Evolutionary conservation across 495 filamentous ascomycete species (phyloP), one percentile per base, ranked within the genome.

Genomic region (Emericellopsis terricola): DNA sequence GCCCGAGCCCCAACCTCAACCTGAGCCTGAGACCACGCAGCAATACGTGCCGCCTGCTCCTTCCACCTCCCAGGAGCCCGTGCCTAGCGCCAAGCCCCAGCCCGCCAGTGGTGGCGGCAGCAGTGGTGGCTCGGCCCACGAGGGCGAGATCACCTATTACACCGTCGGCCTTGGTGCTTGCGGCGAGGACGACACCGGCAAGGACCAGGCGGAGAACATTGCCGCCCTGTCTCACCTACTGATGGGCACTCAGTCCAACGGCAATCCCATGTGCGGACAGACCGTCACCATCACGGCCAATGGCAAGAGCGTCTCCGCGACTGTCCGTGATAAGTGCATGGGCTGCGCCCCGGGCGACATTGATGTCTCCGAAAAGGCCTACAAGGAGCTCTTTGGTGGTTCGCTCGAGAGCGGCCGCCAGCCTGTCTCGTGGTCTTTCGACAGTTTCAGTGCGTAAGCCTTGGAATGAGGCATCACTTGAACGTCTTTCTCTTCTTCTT

Each of bases 291-390:
- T 86, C 56, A 53, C 39, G 15, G 45, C 42, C 28, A 48, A 53
- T 19, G 75, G 73, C 52, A 69, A 68, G 50, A 65, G 65, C 13
- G 45, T 47, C 32, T 60, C 41, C 3, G 78, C 68, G 24, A 61
- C 35, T 9, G 68, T 82, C 31, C 69, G 69, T 27, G 81, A 87
- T 65, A 78, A 80, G 57, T 87, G 81, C 62, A 67, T 67, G 49
- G 76, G 77, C 46, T 85, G 81, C 46, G 39, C 29, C 0, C 37
- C 24, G 13, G 40, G 41, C 33, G 48, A 53, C 34, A 60, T 71
- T 23, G 67, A 71, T 33, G 60, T 62, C 28, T 60, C 64, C 28
- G 48, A 60, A 35, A 45, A 52, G 29, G 50, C 55, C 19, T 71
- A 69, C 40, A 3, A 20, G 0, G 45, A 52, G 8, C 45, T 71